phyloP scores from a whole-genome alignment of 2,329 filamentous ascomycete genomes.

The Aureobasidium lini region DNA sequence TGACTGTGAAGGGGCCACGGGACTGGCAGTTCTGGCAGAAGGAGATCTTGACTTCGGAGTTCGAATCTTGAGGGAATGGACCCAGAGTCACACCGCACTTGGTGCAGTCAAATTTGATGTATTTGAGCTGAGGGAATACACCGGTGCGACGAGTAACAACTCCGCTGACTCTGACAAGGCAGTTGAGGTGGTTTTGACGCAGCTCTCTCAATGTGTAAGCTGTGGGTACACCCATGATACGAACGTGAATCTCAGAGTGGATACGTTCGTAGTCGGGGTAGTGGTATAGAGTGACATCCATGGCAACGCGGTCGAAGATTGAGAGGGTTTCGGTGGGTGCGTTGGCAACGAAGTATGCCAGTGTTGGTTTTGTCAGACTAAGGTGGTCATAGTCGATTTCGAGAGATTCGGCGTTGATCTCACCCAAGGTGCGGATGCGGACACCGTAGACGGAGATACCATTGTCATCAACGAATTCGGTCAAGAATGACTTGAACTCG shows the following conservation, averaged over 20 bases:
- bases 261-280: conserved; percentile 98
- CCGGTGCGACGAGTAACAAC: conserved; percentile 91
- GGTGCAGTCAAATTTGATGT: conserved; percentile 94
- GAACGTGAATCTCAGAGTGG: conserved; percentile 94
- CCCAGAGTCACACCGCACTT: conserved; percentile 90
- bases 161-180: conserved; percentile 84
- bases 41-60: conserved; percentile 89
- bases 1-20: conserved; percentile 86
- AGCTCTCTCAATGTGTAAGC: conserved; percentile 93
- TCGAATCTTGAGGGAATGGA: conserved; percentile 95
- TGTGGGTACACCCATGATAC: conserved; percentile 88
- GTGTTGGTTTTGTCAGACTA: conserved; percentile 79
- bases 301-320: conserved; percentile 91
- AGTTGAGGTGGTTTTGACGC: conserved; percentile 92
- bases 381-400: conserved; percentile 95
- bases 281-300: conserved; percentile 91
- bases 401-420: conserved; percentile 90
- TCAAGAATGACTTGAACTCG: conserved; percentile 96
- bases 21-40: conserved; percentile 97
- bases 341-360: conserved; percentile 94
- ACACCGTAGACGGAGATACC: conserved; percentile 92
- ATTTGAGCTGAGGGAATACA: conserved; percentile 96
- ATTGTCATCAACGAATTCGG: conserved; percentile 85
- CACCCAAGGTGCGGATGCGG: conserved; percentile 88
- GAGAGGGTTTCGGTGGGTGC: conserved; percentile 91